Evolutionary conservation across 306 rosid genomes (phyloP), one percentile per base, ranked within the genome.

Genomic region (Chamaecrista fasciculata): DNA sequence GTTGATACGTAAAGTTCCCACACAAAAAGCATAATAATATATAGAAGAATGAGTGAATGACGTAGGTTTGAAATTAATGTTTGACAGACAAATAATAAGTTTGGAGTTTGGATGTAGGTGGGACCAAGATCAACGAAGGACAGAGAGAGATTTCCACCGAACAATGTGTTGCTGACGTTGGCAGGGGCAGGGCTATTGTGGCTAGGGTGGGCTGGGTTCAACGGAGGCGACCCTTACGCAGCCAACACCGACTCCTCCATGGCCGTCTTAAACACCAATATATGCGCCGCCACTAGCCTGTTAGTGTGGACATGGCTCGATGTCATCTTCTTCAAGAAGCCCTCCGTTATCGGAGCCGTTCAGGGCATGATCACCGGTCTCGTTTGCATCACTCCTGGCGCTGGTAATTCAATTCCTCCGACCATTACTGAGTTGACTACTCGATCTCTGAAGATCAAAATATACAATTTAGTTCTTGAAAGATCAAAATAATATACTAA

Each of bases 341-440:
- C 88, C 68, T 84, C 88, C 1, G 85, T 84, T 7, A 84, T 84
- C 34, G 88, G 88, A 16, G 88, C 88, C 6, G 88, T 84, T 16
- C 88, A 84, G 57, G 88, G 88, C 28, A 84, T 84, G 88, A 84
- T 84, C 70, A 84, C 88, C 6, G 88, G 88, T 43, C 85, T 84
- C 20, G 88, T 84, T 20, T 80, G 85, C 74, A 84, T 84, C 72
- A 84, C 88, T 55, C 88, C 88, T 3, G 85, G 36, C 6, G 88
- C 88, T 33, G 88, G 87, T 83, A 69, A 9, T 5, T 53, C 4
- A 69, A 9, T 5, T 53, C 4, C 20, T 29, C 2, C 5, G 2
- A 29, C 34, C 5, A 29, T 29, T 29, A 5, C 34, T 5, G n/a
- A n/a, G n/a, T n/a, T 29, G 2, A 2, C 34, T 2, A 29, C 5